Base-by-base conservation (phyloP, 192 early-diverging fungal species). In the Glomus cerebriforme region DNA sequence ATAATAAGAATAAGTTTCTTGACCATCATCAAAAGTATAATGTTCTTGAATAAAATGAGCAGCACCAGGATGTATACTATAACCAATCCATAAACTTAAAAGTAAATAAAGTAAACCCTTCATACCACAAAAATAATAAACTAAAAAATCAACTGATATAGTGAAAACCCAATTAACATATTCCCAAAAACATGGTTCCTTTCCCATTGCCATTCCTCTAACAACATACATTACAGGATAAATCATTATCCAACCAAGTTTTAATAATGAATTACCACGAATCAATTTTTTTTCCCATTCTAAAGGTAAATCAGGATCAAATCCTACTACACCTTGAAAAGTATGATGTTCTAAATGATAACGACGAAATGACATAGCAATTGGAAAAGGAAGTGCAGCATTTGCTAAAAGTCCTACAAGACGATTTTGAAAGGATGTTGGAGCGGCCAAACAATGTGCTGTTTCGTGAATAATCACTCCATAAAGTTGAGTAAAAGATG, bases 1-100 rank as follows among this genome's bases (percentile, higher is more conserved):
- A 77, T 98, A 98, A 92, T 98, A 98, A 75, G 94, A 95, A 87
- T 98, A 98, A 7, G 96, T 98, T 81, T 98, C 96, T 81, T 95
- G 92, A 17, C 95, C 96, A 78, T 95, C 91, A 63, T 91, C 91
- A 90, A 96, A 96, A 9, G 95, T 95, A 82, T 95, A 98, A 86
- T 98, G 97, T 87, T 98, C 97, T 85, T 95, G 95, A 81, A 98
- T 92, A 75, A 98, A 98, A 83, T 98, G 97, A 34, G 93, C 97
- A 13, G 97, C 95, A 22, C 92, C 94, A 19, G 96, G 96, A 82
- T 98, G 97, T 34, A 97, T 82, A 31, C 92, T 91, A 80, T 93
- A 95, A 29, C 95, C 95, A 73, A 97, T 87, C 85, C 91, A 91
- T 58, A 94, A 86, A 26, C 91, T 91, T 32, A 87, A 65, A 63